Base-by-base conservation (phyloP, 768 basidiomycete species). In the Lentinula boryana region DNA sequence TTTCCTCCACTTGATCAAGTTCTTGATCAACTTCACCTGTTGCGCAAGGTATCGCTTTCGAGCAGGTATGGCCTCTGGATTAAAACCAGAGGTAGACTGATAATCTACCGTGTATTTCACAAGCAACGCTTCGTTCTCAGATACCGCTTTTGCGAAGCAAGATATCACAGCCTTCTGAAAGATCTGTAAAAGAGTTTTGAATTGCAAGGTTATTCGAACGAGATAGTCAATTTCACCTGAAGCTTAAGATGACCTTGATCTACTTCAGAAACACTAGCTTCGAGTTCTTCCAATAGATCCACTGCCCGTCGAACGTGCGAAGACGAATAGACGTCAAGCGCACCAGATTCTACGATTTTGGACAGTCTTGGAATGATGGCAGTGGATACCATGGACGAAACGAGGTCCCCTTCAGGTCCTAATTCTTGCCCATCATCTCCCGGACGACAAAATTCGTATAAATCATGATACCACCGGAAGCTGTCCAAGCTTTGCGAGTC, bases 321-420 rank as follows among this genome's bases (percentile, higher is more conserved):
- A 35, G 78, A 76, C 2, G 93, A 95, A 71, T 92, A 94, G 1
- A 89, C 85, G 69, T 97, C 89, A 58, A 95, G 76, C 4, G 82
- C 89, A 27, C 95, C 94, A n/a, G 79, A 80, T 60, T 88, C 84
- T n/a, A 97, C 69, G 23, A 91, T 68, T 65, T 84, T 89, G 68
- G 81, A 83, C 8, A 97, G 68, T 52, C 87, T 78, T 8, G 95
- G 93, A 40, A 89, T 84, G 46, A 95, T 77, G 0, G 87, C 85
- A 0, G 90, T 91, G n/a, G 89, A 86, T 16, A 95, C 81, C 87
- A 95, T 93, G 0, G 89, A 86, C 12, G 91, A 84, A 36, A 94
- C 89, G 23, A 97, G 76, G 68, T 97, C 94, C 8, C 91, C 93
- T 62, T 94, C 93, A 0, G 90, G 84, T 1, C 91, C 89, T 21